Conservation (phyloP, 2,329 filamentous ascomycete genomes). For the Rhynchosporium secalis region DNA sequence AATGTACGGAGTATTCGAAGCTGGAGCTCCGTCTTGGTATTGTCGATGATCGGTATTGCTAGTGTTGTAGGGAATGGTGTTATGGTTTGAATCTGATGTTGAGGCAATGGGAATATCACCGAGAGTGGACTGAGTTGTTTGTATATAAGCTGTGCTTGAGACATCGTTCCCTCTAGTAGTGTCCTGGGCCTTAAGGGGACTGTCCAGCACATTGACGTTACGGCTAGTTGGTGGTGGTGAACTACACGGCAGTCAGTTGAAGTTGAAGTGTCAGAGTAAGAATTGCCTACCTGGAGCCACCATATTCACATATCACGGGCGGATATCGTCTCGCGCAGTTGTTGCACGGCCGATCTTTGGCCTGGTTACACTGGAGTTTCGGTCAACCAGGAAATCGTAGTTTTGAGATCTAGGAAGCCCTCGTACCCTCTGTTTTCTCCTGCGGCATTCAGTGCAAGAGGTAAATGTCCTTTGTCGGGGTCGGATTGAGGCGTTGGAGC, state of each 20-base stretch:
- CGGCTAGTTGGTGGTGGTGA: constrained; percentile 23
- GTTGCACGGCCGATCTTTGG: constrained; percentile 33
- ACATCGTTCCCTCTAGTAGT: neutral
- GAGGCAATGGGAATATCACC: constrained; percentile 16
- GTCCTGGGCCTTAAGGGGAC: constrained; percentile 2
- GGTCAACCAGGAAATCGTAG: constrained; percentile 22
- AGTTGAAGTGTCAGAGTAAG: neutral
- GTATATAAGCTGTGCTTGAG: constrained; percentile 18
- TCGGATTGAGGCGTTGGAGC: constrained; percentile 22
- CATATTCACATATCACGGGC: constrained; percentile 32
- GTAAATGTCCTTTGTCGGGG: constrained; percentile 32
- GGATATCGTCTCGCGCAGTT: constrained; percentile 34
- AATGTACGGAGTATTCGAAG: constrained; percentile 14
- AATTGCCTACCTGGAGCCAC: constrained; percentile 26
- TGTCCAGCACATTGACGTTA: constrained; percentile 18
- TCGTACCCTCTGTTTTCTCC: constrained; percentile 33
- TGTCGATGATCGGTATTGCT: constrained; percentile 18
- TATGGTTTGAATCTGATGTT: constrained; percentile 18
- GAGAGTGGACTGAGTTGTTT: constrained; percentile 18
- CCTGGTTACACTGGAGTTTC: constrained; percentile 32
- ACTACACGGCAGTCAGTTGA: constrained; percentile 24
- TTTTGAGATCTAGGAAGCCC: constrained; percentile 2
- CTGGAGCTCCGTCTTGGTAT: constrained; percentile 15
- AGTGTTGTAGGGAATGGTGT: constrained; percentile 20
- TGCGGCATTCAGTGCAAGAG: constrained; percentile 33